phyloP scores from a whole-genome alignment of 768 basidiomycete species.

The Xerocomellus amylosporus region DNA sequence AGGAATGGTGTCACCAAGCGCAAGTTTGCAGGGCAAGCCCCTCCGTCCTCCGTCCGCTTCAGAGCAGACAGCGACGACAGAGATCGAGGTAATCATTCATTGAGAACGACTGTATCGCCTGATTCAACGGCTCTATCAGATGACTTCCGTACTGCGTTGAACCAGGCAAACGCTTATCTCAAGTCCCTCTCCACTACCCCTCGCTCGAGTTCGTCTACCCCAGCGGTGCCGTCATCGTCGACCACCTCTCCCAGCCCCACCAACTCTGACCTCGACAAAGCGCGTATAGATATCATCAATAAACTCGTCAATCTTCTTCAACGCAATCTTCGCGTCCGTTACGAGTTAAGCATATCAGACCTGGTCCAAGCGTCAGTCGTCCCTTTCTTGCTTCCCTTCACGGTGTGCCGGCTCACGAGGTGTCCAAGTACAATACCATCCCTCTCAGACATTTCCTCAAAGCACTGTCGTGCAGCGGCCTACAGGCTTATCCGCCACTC shows the following conservation, averaged over 20 bases:
- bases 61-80: conserved; percentile 36
- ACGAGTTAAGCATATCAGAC: conserved; percentile 67
- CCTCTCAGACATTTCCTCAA: conserved; percentile 70
- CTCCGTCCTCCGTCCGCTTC: conserved; percentile 26
- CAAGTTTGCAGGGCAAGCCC: conserved; percentile 35
- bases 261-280: conserved; percentile 45
- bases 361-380: conserved; percentile 69
- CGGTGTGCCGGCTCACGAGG: conserved; percentile 9
- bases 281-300: conserved; percentile 61
- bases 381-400: neutral
- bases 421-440: conserved; percentile 70
- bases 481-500: conserved; percentile 82
- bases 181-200: conserved; percentile 51
- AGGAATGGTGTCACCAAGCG: conserved; percentile 30
- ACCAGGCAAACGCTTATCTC: conserved; percentile 58
- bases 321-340: conserved; percentile 70
- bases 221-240: conserved; percentile 38
- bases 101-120: neutral
- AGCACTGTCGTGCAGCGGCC: conserved; percentile 72
- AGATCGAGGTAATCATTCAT: conserved; percentile 30
- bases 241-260: conserved; percentile 36
- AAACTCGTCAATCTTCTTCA: conserved; percentile 64
- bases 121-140: conserved; percentile 39
- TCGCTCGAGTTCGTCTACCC: conserved; percentile 34
- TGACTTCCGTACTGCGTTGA: conserved; percentile 70